Evolutionary conservation across 1,139 yeast genomes (phyloP).

Genomic region (Yamadazyma triangularis): DNA sequence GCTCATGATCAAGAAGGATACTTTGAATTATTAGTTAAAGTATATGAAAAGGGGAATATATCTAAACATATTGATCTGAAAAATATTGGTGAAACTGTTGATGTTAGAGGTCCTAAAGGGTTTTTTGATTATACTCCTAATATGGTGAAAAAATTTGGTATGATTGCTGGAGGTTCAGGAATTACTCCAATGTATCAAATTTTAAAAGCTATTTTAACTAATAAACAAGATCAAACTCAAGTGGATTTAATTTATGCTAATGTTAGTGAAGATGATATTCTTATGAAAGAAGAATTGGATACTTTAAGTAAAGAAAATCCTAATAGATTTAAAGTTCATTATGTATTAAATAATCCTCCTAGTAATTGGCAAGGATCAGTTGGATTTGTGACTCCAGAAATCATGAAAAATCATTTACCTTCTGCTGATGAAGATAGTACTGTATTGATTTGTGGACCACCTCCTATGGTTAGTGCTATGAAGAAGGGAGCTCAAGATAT

Average conservation of each 20-base stretch:
- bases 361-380: conserved; percentile 44
- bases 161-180: conserved; percentile 96
- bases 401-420: conserved; percentile 53
- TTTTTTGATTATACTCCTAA: conserved; percentile 81
- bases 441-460: conserved; percentile 90
- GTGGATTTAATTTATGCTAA: conserved; percentile 78
- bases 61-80: conserved; percentile 72
- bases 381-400: conserved; percentile 75
- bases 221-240: conserved; percentile 84
- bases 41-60: conserved; percentile 89
- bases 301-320: conserved; percentile 59
- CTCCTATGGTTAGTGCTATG: conserved; percentile 76
- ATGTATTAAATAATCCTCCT: conserved; percentile 71
- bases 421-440: conserved; percentile 58
- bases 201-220: conserved; percentile 60
- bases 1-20: conserved; percentile 80
- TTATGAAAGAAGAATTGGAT: conserved; percentile 75
- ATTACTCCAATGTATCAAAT: conserved; percentile 93
- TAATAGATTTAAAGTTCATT: conserved; percentile 69
- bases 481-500: conserved; percentile 76
- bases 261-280: conserved; percentile 69
- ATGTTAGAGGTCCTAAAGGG: conserved; percentile 88
- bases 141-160: conserved; percentile 70
- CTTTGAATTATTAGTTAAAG: conserved; percentile 86
- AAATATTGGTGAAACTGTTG: conserved; percentile 42